These are phyloP conservation scores for Mycocentrospora acerina DNA, from an alignment of 2,329 filamentous ascomycete genomes.

Conservation along the genomic window DNA sequence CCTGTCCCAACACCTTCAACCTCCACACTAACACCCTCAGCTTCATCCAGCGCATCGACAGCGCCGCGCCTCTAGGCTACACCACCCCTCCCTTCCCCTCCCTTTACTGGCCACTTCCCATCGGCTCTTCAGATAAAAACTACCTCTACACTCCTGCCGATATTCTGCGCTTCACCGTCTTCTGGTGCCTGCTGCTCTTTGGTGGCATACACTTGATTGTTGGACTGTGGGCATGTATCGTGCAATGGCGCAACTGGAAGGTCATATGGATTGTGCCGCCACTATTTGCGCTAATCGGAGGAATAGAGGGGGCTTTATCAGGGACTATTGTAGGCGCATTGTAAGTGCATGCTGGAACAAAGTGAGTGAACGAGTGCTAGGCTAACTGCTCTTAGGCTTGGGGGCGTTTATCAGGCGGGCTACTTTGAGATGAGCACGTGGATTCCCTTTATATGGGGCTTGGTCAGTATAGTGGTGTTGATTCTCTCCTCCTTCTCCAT, in stretches of 20 bases:
- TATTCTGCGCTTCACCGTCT: constrained; percentile 83
- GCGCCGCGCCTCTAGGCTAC: constrained; percentile 60
- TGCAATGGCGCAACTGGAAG: constrained; percentile 63
- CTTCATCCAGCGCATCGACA: constrained; percentile 50
- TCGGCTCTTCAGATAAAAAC: constrained; percentile 56
- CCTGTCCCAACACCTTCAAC: not conserved
- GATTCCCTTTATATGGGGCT: constrained; percentile 87
- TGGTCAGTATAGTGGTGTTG: constrained; percentile 79
- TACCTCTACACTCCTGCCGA: constrained; percentile 75
- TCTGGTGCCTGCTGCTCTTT: constrained; percentile 83
- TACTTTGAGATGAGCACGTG: constrained; percentile 92
- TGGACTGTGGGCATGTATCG: constrained; percentile 68
- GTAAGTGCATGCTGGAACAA: constrained; percentile 52
- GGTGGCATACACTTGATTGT: constrained; percentile 73
- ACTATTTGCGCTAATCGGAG: constrained; percentile 70
- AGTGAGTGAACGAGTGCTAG: not conserved
- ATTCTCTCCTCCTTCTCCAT: constrained; percentile 91
- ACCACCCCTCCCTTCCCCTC: constrained; percentile 73
- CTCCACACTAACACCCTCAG: constrained; percentile 18
- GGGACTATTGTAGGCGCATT: constrained; percentile 80
- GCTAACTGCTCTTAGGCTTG: constrained; percentile 57
- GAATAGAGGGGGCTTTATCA: constrained; percentile 73
- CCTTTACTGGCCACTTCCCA: constrained; percentile 71
- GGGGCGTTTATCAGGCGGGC: constrained; percentile 77
- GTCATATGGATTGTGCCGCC: constrained; percentile 71